Base-by-base conservation (phyloP, 371 early-diverging fungal genomes). In the Mortierella sp. region DNA sequence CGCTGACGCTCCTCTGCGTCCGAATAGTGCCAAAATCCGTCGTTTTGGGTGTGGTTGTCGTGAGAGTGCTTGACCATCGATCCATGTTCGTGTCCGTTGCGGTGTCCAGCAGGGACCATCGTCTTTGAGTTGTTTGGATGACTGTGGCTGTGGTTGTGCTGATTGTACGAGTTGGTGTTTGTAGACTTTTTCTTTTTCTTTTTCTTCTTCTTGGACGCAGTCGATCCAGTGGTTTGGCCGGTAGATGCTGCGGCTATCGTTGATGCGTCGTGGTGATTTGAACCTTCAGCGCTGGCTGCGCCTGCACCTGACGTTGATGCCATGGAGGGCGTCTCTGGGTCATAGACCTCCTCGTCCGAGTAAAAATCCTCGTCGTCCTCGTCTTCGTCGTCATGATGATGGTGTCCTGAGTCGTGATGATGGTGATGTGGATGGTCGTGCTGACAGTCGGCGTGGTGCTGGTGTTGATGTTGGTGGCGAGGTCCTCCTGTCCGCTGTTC, bases 1-100 rank as follows among this genome's bases (percentile, higher is more conserved):
- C 94, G 92, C 75, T 92, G 93, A 48, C 95, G 93, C 86, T 98
- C 97, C 82, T 96, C 96, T 28, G 92, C 91, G 77, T 94, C 93
- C 31, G 94, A 93, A 74, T 89, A 93, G 86, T 90, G 94, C 97
- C 97, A 97, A 69, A 96, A 91, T 71, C 84, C 90, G 37, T 91
- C 91, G 50, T 88, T 86, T 48, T 83, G 82, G 9, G 87, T 40
- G 72, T 84, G 85, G 50, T 31, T 70, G 43, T 83, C 80, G 48
- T 80, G 80, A 59, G 73, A 71, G 72, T 88, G 82, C 76, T 82
- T 86, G 61, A 70, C 72, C 50, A 69, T 70, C 34, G 82, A 74
- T 71, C 71, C 55, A 53, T 81, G 79, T 26, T 75, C 77, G 61
- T 87, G 80, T 24, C 87, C 84, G 59, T 87, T 78, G 37, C 86